phyloP scores from a whole-genome alignment of 352 stramenopile genomes.

The Phytopythium cucurbitacearum region DNA sequence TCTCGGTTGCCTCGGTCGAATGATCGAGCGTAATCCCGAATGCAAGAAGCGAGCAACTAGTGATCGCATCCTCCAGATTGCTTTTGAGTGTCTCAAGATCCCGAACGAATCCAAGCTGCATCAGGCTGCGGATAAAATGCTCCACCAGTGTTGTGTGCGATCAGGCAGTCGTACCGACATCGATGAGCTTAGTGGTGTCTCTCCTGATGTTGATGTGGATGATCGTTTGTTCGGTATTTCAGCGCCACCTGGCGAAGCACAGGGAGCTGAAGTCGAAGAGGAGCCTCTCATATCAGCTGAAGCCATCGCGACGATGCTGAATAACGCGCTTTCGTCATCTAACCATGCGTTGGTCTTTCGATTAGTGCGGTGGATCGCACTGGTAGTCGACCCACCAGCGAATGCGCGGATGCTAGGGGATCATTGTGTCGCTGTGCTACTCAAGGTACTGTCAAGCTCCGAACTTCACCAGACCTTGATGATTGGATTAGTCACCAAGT shows the following conservation, averaged over 20 bases:
- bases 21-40: slow-evolving; percentile 32
- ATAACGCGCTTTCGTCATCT: slow-evolving; percentile 9
- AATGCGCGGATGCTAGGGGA: slow-evolving; percentile 46
- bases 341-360: slow-evolving; percentile 31
- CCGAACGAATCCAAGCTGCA: slow-evolving; percentile 22
- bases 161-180: neutral
- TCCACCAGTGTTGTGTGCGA: slow-evolving; percentile 34
- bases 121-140: slow-evolving; percentile 55
- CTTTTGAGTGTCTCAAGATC: slow-evolving; percentile 43
- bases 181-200: too few relatives aligned
- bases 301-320: slow-evolving; percentile 26
- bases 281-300: slow-evolving; percentile 31
- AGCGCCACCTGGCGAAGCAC: slow-evolving; percentile 2
- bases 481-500: slow-evolving; percentile 43
- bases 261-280: slow-evolving; percentile 8
- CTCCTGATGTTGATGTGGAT: too few relatives aligned
- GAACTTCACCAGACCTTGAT: slow-evolving; percentile 18
- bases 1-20: slow-evolving; percentile 43
- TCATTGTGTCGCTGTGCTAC: slow-evolving; percentile 15
- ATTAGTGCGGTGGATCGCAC: slow-evolving; percentile 44
- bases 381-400: slow-evolving; percentile 27
- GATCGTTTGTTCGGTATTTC: too few relatives aligned
- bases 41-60: slow-evolving; percentile 35
- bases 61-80: slow-evolving; percentile 25
- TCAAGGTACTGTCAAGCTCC: slow-evolving; percentile 25